These are phyloP conservation scores for Globisporangium nunn DNA, from an alignment of 352 stramenopile species.

Conservation along the genomic window DNA sequence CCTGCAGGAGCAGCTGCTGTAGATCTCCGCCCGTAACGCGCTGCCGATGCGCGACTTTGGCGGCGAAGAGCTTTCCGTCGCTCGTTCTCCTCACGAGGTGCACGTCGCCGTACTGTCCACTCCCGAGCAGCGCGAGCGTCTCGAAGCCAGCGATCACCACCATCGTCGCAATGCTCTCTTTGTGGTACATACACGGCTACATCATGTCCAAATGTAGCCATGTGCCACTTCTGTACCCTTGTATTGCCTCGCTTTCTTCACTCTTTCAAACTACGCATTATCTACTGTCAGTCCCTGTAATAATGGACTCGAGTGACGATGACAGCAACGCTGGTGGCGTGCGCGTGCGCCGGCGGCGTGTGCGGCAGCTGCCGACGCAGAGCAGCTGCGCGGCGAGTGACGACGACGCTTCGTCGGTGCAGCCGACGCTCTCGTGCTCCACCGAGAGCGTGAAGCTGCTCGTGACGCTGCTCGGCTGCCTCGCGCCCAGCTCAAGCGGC, in stretches of 20 bases:
- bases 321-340: not conserved
- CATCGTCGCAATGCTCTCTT: not conserved
- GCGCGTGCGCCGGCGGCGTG: constrained; percentile 4
- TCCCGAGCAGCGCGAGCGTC: constrained; percentile 36
- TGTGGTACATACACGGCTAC: not conserved
- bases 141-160: constrained; percentile 34
- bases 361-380: constrained; percentile 4
- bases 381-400: not conserved
- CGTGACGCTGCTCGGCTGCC: constrained; percentile 61
- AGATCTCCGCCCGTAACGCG: constrained; percentile 7
- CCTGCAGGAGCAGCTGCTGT: constrained; percentile 4
- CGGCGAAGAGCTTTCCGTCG: constrained; percentile 38
- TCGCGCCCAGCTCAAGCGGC: constrained; percentile 12
- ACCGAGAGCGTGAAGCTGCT: constrained; percentile 70
- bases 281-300: not conserved
- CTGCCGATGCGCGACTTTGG: constrained; percentile 28
- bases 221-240: not conserved
- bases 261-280: not conserved
- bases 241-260: not conserved
- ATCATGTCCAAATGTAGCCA: constrained; percentile 6
- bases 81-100: constrained; percentile 29
- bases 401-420: constrained; percentile 2
- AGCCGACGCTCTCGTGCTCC: constrained; percentile 41
- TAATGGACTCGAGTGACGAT: not conserved
- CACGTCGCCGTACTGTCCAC: constrained; percentile 53